Conservation (phyloP, 2,329 filamentous ascomycete genomes). For the Cladorrhinum sp. region DNA sequence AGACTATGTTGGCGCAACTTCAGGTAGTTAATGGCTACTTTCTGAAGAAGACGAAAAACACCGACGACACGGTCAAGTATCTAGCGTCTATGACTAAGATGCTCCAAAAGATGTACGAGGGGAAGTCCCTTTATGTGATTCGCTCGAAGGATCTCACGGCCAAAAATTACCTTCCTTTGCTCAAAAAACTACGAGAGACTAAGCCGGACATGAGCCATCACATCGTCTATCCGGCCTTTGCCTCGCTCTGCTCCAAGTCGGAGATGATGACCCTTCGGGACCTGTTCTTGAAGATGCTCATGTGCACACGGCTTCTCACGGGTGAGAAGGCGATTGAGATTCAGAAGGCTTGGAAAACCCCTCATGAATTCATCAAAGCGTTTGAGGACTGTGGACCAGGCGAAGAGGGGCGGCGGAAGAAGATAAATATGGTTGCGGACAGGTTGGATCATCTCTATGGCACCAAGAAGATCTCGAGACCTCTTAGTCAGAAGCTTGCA, state of each 20-base stretch:
- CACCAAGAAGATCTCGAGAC: slow-evolving; percentile 64
- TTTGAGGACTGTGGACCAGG: slow-evolving; percentile 55
- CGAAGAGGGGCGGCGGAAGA: slow-evolving; percentile 52
- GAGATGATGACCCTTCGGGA: slow-evolving; percentile 71
- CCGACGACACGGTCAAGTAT: slow-evolving; percentile 77
- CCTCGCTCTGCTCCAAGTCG: slow-evolving; percentile 70
- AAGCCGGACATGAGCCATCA: slow-evolving; percentile 53
- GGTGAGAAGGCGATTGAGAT: slow-evolving; percentile 78
- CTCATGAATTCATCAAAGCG: slow-evolving; percentile 66
- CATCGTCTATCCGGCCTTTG: slow-evolving; percentile 69
- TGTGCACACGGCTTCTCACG: slow-evolving; percentile 73
- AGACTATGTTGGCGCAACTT: slow-evolving; percentile 71
- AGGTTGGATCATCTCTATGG: slow-evolving; percentile 59
- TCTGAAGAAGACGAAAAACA: slow-evolving; percentile 69
- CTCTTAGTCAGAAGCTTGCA: slow-evolving; percentile 65
- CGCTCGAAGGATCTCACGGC: slow-evolving; percentile 62
- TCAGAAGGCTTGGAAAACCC: slow-evolving; percentile 74
- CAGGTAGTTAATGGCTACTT: slow-evolving; percentile 79
- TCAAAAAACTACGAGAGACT: slow-evolving; percentile 56
- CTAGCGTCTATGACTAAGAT: slow-evolving; percentile 68
- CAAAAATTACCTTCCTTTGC: slow-evolving; percentile 62
- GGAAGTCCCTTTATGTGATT: slow-evolving; percentile 57
- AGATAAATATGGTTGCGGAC: slow-evolving; percentile 57
- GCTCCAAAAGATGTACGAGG: slow-evolving; percentile 63
- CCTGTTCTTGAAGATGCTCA: slow-evolving; percentile 79